phyloP scores from a whole-genome alignment of 2,329 filamentous ascomycete species.

The Alternaria longipes region DNA sequence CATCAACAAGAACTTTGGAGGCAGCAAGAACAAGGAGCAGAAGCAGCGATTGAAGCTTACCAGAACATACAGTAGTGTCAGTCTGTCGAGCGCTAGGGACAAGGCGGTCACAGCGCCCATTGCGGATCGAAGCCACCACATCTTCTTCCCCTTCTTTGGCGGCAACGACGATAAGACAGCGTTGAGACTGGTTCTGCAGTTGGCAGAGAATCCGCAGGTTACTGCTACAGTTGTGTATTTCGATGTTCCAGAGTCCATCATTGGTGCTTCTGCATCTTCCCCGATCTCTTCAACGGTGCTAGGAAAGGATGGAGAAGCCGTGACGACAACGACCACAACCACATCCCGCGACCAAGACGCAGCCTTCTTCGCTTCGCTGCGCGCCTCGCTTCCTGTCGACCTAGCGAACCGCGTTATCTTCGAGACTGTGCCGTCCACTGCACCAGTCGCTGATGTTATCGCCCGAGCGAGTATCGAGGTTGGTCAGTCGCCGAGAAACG shows the following conservation, averaged over 20 bases:
- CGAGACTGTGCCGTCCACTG: slow-evolving; percentile 51
- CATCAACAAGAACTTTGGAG: slow-evolving; percentile 75
- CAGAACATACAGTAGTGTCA: slow-evolving; percentile 44
- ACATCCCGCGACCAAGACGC: slow-evolving; percentile 56
- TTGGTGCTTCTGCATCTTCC: slow-evolving; percentile 18
- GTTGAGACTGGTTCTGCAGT: slow-evolving; percentile 81
- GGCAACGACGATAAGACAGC: slow-evolving; percentile 83
- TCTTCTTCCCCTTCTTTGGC: slow-evolving; percentile 89
- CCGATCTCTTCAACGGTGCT: slow-evolving; percentile 15
- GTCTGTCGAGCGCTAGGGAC: slow-evolving; percentile 66
- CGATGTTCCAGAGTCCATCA: slow-evolving; percentile 40
- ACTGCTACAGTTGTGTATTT: slow-evolving; percentile 79
- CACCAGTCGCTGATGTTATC: slow-evolving; percentile 58
- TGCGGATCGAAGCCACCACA: slow-evolving; percentile 76
- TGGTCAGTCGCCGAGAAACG: slow-evolving; percentile 68
- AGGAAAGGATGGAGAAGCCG: slow-evolving; percentile 28
- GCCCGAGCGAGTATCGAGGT: slow-evolving; percentile 67
- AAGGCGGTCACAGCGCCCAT: slow-evolving; percentile 64
- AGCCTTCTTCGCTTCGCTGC: slow-evolving; percentile 66
- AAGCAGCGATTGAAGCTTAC: slow-evolving; percentile 24
- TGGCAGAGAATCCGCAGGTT: slow-evolving; percentile 80
- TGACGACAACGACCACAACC: slow-evolving; percentile 12
- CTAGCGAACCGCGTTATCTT: slow-evolving; percentile 68
- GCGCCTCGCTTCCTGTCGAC: slow-evolving; percentile 63
- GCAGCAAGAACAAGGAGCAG: slow-evolving; percentile 51